A percentile compares a stretch with the other conserved stretches of the same genome.
Evolutionary conservation across 1,139 yeast genomes (phyloP).

Genomic region (Pichia sp.): DNA sequence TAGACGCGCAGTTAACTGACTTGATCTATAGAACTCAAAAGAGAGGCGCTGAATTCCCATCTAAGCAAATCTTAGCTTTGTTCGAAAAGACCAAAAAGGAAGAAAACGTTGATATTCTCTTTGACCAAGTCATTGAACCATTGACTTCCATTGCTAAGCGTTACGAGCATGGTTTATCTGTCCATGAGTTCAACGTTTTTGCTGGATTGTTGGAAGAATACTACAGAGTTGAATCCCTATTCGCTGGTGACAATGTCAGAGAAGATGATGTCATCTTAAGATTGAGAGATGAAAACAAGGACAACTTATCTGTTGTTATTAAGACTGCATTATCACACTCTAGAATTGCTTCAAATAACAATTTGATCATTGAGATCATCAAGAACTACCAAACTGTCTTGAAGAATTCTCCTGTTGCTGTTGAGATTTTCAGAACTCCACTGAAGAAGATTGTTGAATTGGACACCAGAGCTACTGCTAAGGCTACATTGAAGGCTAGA

Average conservation of each 20-base stretch:
- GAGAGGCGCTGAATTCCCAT: conserved; percentile 85
- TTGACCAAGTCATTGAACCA: conserved; percentile 61
- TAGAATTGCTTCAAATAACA: conserved; percentile 89
- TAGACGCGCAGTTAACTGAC: conserved; percentile 60
- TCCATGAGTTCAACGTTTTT: conserved; percentile 77
- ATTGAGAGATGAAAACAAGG: conserved; percentile 81
- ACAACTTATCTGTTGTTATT: conserved; percentile 68
- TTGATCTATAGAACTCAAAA: conserved; percentile 61
- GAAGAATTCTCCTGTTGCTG: conserved; percentile 63
- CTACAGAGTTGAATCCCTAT: conserved; percentile 67
- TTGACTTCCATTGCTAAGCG: conserved; percentile 61
- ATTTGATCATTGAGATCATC: conserved; percentile 77
- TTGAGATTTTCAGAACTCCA: conserved; percentile 60
- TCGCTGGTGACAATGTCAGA: conserved; percentile 66
- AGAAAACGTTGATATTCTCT: conserved; percentile 37
- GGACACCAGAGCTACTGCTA: conserved; percentile 84
- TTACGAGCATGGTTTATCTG: conserved; percentile 68
- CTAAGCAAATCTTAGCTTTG: conserved; percentile 65
- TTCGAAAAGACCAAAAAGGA: conserved; percentile 48
- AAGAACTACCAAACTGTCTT: conserved; percentile 65
- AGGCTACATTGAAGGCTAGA: conserved; percentile 93
- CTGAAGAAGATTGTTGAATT: conserved; percentile 77
- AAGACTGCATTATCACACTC: conserved; percentile 78
- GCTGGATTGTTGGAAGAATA: conserved; percentile 65
- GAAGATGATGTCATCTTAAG: conserved; percentile 82